Evolutionary conservation across 2,329 filamentous ascomycete species (phyloP).

Genomic region (Penicillium sp.): DNA sequence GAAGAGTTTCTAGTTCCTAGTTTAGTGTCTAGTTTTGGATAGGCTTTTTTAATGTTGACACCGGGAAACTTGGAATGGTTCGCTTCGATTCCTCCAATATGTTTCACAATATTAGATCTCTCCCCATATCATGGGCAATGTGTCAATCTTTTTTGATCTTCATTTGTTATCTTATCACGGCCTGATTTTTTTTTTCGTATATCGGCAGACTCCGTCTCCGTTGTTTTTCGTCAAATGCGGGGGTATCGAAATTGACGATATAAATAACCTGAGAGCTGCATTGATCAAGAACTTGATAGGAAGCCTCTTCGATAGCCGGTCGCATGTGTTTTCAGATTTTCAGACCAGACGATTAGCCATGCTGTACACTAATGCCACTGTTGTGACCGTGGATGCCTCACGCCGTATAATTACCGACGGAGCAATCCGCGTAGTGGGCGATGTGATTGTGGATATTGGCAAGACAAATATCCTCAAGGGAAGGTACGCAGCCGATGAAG

Average conservation of each 20-base stretch:
- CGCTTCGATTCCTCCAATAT: not conserved
- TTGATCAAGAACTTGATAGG: no score
- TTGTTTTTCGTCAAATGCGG: not conserved
- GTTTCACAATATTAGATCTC: not conserved
- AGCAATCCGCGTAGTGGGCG: conserved; percentile 42
- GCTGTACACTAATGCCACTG: conserved; percentile 51
- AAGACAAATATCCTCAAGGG: conserved; percentile 36
- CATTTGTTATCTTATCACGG: not conserved
- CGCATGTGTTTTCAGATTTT: not conserved
- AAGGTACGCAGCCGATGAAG: conserved; percentile 32
- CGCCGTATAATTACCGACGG: conserved; percentile 50
- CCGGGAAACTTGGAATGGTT: not conserved
- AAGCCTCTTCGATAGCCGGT: not conserved
- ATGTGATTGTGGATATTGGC: conserved; percentile 46
- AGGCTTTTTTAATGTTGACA: not conserved
- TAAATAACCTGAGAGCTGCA: not conserved
- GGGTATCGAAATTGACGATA: not conserved
- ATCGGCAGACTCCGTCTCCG: conserved; percentile 1
- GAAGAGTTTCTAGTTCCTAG: conserved; percentile 13
- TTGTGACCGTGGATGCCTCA: conserved; percentile 51
- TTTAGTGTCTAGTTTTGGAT: not conserved
- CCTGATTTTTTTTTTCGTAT: not conserved
- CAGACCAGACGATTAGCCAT: conserved; percentile 21
- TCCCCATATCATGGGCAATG: not conserved
- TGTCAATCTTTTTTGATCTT: not conserved